Evolutionary conservation across 2,329 filamentous ascomycete genomes (phyloP).

Genomic region (Fusarium anguioides): DNA sequence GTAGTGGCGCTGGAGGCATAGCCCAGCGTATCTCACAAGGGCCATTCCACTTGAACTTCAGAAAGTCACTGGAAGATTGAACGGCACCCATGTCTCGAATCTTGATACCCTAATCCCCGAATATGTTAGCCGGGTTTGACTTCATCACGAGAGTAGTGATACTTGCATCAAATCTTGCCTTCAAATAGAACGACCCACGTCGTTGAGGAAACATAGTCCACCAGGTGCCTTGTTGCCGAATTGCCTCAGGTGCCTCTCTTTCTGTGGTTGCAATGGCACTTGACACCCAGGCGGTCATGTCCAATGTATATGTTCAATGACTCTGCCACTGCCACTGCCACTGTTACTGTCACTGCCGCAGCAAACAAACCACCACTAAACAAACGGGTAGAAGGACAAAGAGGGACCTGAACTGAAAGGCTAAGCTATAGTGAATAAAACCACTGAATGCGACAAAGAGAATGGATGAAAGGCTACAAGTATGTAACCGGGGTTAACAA

Average conservation of each 20-base stretch:
- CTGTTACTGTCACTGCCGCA: too few relatives aligned
- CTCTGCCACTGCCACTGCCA: too few relatives aligned
- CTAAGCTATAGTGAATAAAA: too few relatives aligned
- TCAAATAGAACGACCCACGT: background rate
- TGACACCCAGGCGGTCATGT: background rate
- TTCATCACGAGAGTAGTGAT: fast-evolving
- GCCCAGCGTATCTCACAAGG: background rate
- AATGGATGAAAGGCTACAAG: too few relatives aligned
- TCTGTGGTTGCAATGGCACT: fast-evolving
- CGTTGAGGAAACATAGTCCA: background rate
- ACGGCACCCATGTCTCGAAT: fast-evolving
- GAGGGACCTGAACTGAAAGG: too few relatives aligned
- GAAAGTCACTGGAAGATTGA: too few relatives aligned
- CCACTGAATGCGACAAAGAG: too few relatives aligned
- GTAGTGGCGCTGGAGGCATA: fast-evolving
- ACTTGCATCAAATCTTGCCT: background rate
- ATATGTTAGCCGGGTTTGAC: background rate
- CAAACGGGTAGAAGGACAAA: too few relatives aligned
- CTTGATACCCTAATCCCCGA: background rate
- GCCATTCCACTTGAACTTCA: fast-evolving
- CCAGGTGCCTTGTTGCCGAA: background rate
- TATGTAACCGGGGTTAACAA: too few relatives aligned
- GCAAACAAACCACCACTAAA: too few relatives aligned
- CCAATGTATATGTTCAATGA: background rate
- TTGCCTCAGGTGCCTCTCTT: fast-evolving